A percentile compares a stretch with the other conserved stretches of the same genome.
Conservation (phyloP, 306 rosid genomes). For the Quercus parvula region DNA sequence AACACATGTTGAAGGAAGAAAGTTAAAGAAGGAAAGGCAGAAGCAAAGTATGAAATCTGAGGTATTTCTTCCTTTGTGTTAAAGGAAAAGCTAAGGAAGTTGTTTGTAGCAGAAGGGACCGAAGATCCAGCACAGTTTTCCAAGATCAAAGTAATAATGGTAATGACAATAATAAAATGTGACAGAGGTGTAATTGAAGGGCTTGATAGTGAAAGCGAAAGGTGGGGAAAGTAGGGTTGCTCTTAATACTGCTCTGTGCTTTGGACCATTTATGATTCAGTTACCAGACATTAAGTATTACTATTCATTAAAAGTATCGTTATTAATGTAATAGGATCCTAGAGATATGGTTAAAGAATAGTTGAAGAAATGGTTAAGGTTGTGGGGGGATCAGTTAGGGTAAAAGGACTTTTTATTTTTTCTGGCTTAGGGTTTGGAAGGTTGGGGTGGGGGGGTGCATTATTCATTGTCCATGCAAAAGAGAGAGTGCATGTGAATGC, state of each 20-base stretch:
- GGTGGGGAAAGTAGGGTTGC: conserved; percentile 18
- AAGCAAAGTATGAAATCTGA: conserved; percentile 37
- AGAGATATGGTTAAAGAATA: conserved; percentile 3
- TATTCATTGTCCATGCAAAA: conserved; percentile 34
- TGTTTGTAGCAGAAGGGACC: conserved; percentile 16
- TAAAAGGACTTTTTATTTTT: background rate
- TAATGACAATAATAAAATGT: conserved; percentile 46
- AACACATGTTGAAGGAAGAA: conserved; percentile 21
- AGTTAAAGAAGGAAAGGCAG: conserved; percentile 26
- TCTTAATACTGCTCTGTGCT: conserved; percentile 37
- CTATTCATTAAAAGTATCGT: background rate
- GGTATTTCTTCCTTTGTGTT: conserved; percentile 30
- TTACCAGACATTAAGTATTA: background rate
- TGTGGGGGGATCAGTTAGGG: conserved; percentile 9
- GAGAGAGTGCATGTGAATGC: conserved; percentile 35
- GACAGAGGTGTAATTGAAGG: conserved; percentile 39
- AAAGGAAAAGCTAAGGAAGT: conserved; percentile 59
- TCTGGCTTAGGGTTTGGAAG: background rate
- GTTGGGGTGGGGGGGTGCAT: conserved; percentile 28
- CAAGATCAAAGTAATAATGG: conserved; percentile 55
- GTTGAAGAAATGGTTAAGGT: conserved; percentile 20
- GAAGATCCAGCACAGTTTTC: conserved; percentile 54
- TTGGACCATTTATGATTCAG: conserved; percentile 10
- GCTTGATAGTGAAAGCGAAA: conserved; percentile 54
- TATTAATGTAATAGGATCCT: conserved; percentile 14